Evolutionary conservation across 306 rosid species (phyloP).

Genomic region (Vigna mungo): DNA sequence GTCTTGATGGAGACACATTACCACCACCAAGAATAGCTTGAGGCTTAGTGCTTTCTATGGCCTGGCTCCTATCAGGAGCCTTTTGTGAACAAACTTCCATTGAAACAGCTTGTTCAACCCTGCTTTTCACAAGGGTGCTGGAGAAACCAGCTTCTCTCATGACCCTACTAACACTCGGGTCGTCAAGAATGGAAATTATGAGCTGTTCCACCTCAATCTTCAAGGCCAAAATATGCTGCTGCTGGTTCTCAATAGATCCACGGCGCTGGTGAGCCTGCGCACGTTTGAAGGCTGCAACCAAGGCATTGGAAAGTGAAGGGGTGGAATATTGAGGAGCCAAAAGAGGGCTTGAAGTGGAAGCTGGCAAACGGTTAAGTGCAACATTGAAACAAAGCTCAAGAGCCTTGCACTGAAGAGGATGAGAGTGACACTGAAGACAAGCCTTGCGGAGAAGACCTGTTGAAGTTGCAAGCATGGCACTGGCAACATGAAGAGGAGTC

Average conservation of each 20-base stretch:
- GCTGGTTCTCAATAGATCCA: constrained; percentile 83
- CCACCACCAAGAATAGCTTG: constrained; percentile 38
- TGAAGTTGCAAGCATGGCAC: constrained; percentile 82
- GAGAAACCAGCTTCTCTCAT: constrained; percentile 98
- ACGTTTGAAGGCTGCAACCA: constrained; percentile 90
- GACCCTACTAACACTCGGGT: constrained; percentile 93
- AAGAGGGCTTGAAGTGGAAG: constrained; percentile 71
- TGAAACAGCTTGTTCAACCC: constrained; percentile 75
- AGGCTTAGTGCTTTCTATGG: constrained; percentile 55
- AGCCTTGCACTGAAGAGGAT: constrained; percentile 94
- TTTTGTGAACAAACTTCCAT: constrained; percentile 62
- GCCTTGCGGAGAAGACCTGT: constrained; percentile 77
- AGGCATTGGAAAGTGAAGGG: constrained; percentile 85
- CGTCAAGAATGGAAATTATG: constrained; percentile 81
- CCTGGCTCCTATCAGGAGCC: constrained; percentile 30
- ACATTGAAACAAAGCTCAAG: constrained; percentile 94
- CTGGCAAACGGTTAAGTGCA: constrained; percentile 86
- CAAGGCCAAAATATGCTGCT: constrained; percentile 79
- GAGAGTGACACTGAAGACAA: constrained; percentile 83
- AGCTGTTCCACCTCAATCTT: constrained; percentile 89
- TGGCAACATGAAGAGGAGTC: constrained; percentile 96
- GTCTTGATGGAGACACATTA: constrained; percentile 43
- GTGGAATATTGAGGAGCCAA: constrained; percentile 69
- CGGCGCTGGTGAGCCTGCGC: constrained; percentile 97
- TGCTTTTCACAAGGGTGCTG: constrained; percentile 70